Conservation (phyloP, 352 stramenopile genomes). For the Phytophthora brassicae region DNA sequence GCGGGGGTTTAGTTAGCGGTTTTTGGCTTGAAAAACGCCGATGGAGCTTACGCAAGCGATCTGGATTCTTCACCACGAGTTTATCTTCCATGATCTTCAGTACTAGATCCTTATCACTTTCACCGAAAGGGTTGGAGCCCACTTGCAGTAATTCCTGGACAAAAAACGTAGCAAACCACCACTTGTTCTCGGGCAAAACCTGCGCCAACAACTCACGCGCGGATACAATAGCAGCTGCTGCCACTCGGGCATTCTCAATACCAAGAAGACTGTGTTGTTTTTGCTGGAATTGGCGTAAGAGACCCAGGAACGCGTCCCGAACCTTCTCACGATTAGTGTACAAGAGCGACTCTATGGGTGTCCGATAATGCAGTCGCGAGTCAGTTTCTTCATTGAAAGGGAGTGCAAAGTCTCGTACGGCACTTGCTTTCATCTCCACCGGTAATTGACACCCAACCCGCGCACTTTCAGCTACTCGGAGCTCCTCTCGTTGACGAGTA, state of each 20-base stretch:
- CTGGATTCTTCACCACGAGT: conserved; percentile 61
- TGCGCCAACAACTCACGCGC: conserved; percentile 39
- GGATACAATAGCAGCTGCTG: conserved; percentile 27
- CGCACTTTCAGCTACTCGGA: conserved; percentile 53
- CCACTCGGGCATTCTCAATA: conserved; percentile 36
- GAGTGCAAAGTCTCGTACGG: conserved; percentile 53
- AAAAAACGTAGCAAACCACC: conserved; percentile 82
- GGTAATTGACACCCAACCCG: conserved; percentile 52
- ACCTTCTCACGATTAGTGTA: conserved; percentile 75
- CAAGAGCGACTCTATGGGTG: conserved; percentile 45
- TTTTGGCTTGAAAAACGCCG: conserved; percentile 69
- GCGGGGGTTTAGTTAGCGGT: conserved; percentile 21
- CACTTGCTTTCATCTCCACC: conserved; percentile 55
- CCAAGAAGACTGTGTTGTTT: conserved; percentile 55
- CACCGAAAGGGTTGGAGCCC: conserved; percentile 64
- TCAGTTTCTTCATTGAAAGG: conserved; percentile 72
- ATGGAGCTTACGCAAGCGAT: conserved; percentile 69
- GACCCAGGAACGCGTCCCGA: conserved; percentile 55
- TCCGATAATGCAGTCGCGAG: conserved; percentile 67
- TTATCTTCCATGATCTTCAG: conserved; percentile 72
- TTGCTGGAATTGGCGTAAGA: conserved; percentile 62
- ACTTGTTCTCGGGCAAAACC: conserved; percentile 55
- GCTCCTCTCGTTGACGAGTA: conserved; percentile 41
- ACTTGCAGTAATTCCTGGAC: conserved; percentile 70
- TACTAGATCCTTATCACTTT: conserved; percentile 75